Base-by-base conservation (phyloP, 495 filamentous ascomycete species). In the Massariosphaeria phaeospora region DNA sequence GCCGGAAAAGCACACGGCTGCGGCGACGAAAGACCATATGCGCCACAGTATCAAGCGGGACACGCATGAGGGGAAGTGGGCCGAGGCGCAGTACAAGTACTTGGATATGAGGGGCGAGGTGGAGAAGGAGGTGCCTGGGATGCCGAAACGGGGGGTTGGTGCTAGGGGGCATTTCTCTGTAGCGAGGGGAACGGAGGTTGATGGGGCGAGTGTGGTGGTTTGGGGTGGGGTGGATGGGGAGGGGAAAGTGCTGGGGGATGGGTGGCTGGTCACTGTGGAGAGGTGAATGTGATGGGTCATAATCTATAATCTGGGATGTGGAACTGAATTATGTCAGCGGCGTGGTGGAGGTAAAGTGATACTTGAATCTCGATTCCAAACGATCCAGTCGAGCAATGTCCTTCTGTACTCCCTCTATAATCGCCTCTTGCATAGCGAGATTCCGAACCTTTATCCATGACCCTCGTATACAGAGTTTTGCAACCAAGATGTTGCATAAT, bases 1-100 rank as follows among this genome's bases (percentile, higher is more conserved):
- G 57, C 66, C 75, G 0, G 69, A 60, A 78, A 72, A 74, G 33
- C 72, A 72, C 68, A 75, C 72, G 7, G 68, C 74, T 9, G 79
- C 79, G 6, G 72, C 69, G 38, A 54, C 81, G 21, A 74, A 76
- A 21, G 79, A 83, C 52, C 72, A 72, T 8, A 48, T 57, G 31
- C 44, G 62, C 21, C 8, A 39, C 25, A 30, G 27, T 11, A 47
- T 72, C 18, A 61, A 53, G 24, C 59, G 33, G 45, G 59, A 64
- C 10, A 69, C 64, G 39, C 31, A 33, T 30, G 61, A 57, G 67
- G 76, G 71, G 1, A 65, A 64, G 52, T 84, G 81, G 80, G 66
- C 62, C 12, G 69, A 71, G 35, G 75, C 79, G 6, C 46, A 71
- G 59, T 70, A 69, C 33, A 40, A 26, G 27, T 51, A 58, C 52